Evolutionary conservation across 805 yeast species (phyloP).

Genomic region (Pichia thaimueangensis): DNA sequence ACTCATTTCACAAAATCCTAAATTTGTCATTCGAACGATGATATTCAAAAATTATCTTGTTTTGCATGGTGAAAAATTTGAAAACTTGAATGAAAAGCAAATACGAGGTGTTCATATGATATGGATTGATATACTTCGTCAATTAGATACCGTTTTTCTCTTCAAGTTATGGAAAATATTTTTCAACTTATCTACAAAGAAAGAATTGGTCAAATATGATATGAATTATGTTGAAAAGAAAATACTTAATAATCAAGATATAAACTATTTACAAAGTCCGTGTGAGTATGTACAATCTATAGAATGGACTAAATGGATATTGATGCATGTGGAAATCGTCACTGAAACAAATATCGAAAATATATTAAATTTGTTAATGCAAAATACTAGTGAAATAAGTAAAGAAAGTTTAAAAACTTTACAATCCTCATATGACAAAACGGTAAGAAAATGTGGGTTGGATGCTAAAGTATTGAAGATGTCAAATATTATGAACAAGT

Average conservation of each 20-base stretch:
- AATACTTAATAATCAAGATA: not conserved
- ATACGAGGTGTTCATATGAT: conserved; percentile 24
- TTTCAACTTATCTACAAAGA: conserved; percentile 10
- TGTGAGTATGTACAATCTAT: conserved; percentile 6
- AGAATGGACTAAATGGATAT: conserved; percentile 12
- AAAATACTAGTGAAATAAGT: conserved; percentile 6
- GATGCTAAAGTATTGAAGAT: conserved; percentile 15
- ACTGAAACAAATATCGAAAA: conserved; percentile 12
- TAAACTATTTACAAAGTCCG: conserved; percentile 7
- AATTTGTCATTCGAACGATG: conserved; percentile 24
- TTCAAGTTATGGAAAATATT: conserved; percentile 16
- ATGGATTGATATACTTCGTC: conserved; percentile 26
- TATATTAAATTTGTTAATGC: conserved; percentile 12
- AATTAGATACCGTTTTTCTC: conserved; percentile 16
- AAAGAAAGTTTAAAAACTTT: conserved; percentile 2
- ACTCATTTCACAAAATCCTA: conserved; percentile 1
- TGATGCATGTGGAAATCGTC: conserved; percentile 15
- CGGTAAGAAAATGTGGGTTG: not conserved
- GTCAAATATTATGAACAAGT: conserved; percentile 19
- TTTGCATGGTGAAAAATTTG: conserved; percentile 16
- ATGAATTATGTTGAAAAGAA: conserved; percentile 2
- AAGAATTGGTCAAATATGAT: conserved; percentile 5
- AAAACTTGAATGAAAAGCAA: conserved; percentile 20
- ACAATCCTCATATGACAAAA: not conserved
- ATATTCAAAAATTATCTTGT: conserved; percentile 30